Evolutionary conservation across 495 filamentous ascomycete species (phyloP).

Genomic region (Bombardia bombarda): DNA sequence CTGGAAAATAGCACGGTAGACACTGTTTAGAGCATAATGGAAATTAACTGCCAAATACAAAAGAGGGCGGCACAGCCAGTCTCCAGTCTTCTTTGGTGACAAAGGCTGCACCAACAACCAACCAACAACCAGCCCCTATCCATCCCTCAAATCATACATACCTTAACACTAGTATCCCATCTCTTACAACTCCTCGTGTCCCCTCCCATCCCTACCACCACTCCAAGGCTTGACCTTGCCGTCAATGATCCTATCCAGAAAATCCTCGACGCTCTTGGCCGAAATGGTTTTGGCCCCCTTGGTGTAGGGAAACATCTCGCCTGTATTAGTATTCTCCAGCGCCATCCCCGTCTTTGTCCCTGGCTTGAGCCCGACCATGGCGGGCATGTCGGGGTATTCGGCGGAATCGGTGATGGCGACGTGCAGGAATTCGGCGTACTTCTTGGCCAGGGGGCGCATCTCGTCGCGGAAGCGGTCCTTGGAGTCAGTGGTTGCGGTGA

Average conservation of each 20-base stretch:
- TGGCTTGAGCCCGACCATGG: constrained; percentile 9
- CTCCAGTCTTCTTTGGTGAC: no score
- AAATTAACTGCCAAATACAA: no score
- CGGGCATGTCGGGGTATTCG: constrained; percentile 25
- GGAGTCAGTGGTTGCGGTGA: constrained; percentile 12
- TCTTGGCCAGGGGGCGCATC: constrained; percentile 24
- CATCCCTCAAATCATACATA: no score
- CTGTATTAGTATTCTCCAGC: constrained; percentile 13
- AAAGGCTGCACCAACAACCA: no score
- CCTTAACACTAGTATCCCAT: no score
- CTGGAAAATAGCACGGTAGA: no score
- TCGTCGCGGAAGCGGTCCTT: constrained; percentile 12
- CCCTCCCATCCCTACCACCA: neutral
- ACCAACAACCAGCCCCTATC: no score
- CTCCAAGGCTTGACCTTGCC: constrained; percentile 11
- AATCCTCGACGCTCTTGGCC: constrained; percentile 9
- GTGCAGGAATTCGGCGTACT: constrained; percentile 24
- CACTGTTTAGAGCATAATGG: no score
- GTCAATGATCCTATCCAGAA: constrained; percentile 11
- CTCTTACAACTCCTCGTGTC: constrained; percentile 7
- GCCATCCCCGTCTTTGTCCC: constrained; percentile 7
- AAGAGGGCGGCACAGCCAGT: no score
- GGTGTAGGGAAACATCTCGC: constrained; percentile 13
- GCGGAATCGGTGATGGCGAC: constrained; percentile 26
- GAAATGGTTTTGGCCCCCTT: constrained; percentile 4